These are phyloP conservation scores for Phyllosticta ampelicida DNA, from an alignment of 2,329 filamentous ascomycete genomes.

Conservation along the genomic window DNA sequence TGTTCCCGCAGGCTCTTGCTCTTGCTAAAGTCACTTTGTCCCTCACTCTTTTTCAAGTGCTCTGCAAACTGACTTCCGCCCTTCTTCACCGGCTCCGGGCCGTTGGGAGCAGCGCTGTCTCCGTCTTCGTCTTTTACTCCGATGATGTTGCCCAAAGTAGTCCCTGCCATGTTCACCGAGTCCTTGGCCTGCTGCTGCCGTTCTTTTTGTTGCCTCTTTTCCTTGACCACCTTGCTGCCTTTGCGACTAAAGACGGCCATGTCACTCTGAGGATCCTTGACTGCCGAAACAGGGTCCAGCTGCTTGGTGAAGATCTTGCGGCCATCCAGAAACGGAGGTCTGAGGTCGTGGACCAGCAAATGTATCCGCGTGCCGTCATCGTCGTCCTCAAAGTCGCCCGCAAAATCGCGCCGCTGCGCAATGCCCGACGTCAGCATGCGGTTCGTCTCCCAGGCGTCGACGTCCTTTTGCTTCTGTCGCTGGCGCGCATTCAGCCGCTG, in stretches of 20 bases:
- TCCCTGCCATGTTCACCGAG: slow-evolving; percentile 86
- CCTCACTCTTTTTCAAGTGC: slow-evolving; percentile 76
- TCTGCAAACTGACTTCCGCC: slow-evolving; percentile 70
- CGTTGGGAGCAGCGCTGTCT: slow-evolving; percentile 67
- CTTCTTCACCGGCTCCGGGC: slow-evolving; percentile 49
- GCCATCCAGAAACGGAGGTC: slow-evolving; percentile 89
- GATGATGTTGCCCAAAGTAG: slow-evolving; percentile 87
- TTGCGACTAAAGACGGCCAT: slow-evolving; percentile 98
- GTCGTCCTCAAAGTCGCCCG: slow-evolving; percentile 76
- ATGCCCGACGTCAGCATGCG: slow-evolving; percentile 96
- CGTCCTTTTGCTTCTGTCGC: slow-evolving; percentile 82
- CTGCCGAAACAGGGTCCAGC: slow-evolving; percentile 84
- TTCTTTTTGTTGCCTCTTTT: slow-evolving; percentile 83
- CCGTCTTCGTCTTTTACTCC: slow-evolving; percentile 83
- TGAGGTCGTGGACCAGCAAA: slow-evolving; percentile 83
- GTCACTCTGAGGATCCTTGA: slow-evolving; percentile 88
- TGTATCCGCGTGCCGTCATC: slow-evolving; percentile 84
- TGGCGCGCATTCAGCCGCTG: slow-evolving; percentile 61
- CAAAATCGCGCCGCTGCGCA: slow-evolving; percentile 75
- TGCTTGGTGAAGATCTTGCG: slow-evolving; percentile 96
- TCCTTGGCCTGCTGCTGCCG: slow-evolving; percentile 90
- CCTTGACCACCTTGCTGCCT: slow-evolving; percentile 84
- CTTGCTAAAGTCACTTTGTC: slow-evolving; percentile 81
- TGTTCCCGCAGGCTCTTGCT: slow-evolving; percentile 87
- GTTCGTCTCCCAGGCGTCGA: slow-evolving; percentile 97